These are phyloP conservation scores for Thelonectria olida DNA, from an alignment of 2,329 filamentous ascomycete species.

Conservation along the genomic window DNA sequence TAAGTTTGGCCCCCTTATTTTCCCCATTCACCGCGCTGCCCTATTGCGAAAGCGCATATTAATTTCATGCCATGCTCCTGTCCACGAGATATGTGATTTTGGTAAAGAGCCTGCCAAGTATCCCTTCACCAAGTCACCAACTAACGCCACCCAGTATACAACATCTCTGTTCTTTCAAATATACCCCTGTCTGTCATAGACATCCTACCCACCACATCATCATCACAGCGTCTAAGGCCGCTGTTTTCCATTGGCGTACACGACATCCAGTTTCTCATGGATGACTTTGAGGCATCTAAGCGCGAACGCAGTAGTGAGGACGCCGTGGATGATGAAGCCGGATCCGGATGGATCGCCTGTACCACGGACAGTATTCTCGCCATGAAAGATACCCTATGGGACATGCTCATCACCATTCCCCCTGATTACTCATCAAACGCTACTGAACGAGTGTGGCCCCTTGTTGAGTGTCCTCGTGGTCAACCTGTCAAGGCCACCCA, in stretches of 20 bases:
- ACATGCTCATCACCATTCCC: constrained; percentile 87
- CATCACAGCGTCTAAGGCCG: constrained; percentile 75
- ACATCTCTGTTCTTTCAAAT: constrained; percentile 91
- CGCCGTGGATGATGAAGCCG: constrained; percentile 56
- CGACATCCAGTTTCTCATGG: constrained; percentile 82
- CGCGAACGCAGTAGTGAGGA: constrained; percentile 47
- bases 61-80: constrained; percentile 85
- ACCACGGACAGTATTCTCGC: constrained; percentile 94
- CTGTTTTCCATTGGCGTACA: constrained; percentile 95
- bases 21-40: constrained; percentile 88
- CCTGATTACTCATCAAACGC: constrained; percentile 66
- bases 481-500: constrained; percentile 84
- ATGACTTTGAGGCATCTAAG: constrained; percentile 63
- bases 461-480: constrained; percentile 73
- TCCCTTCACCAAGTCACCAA: not conserved
- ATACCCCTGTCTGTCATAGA: constrained; percentile 80
- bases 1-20: constrained; percentile 89
- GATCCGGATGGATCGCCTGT: constrained; percentile 87
- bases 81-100: constrained; percentile 87
- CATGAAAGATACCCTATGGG: constrained; percentile 87
- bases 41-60: constrained; percentile 88
- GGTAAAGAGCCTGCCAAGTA: constrained; percentile 61
- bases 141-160: constrained; percentile 73
- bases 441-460: constrained; percentile 76
- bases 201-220: constrained; percentile 69